Percentiles rank a stretch among this genome's conserved stretches.
Conservation (phyloP, 805 yeast species). For the Myxozyma sirexii region DNA sequence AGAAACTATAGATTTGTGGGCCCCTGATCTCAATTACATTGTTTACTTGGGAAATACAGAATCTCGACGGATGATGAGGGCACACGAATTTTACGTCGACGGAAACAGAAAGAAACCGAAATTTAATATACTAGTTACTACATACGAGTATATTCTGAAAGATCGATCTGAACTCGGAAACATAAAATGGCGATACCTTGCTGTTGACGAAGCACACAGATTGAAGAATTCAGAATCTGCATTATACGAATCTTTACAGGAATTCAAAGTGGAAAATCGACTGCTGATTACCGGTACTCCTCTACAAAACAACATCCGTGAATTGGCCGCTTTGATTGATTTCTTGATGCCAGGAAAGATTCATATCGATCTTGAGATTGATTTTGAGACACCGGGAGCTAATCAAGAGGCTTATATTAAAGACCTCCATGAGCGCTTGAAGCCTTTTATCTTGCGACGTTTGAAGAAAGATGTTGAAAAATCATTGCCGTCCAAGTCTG, state of each 20-base stretch:
- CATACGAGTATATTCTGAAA: slow-evolving; percentile 93
- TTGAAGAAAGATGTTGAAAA: slow-evolving; percentile 97
- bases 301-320: slow-evolving; percentile 91
- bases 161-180: slow-evolving; percentile 79
- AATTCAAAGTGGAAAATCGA: slow-evolving; percentile 81
- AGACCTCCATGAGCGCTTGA: slow-evolving; percentile 77
- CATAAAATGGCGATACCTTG: slow-evolving; percentile 92
- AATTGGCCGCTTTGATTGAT: slow-evolving; percentile 90
- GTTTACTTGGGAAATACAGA: slow-evolving; percentile 90
- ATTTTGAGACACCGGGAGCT: slow-evolving; percentile 84
- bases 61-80: slow-evolving; percentile 79
- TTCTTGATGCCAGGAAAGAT: slow-evolving; percentile 96
- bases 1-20: slow-evolving; percentile 96
- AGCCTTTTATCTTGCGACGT: slow-evolving; percentile 90
- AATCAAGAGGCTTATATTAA: slow-evolving; percentile 88
- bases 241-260: slow-evolving; percentile 80
- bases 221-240: slow-evolving; percentile 93
- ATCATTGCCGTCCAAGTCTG: slow-evolving; percentile 93
- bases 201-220: slow-evolving; percentile 98
- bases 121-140: slow-evolving; percentile 88
- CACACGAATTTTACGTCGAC: slow-evolving; percentile 73
- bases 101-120: slow-evolving; percentile 69
- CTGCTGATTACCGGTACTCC: slow-evolving; percentile 97
- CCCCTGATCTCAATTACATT: slow-evolving; percentile 92
- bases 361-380: slow-evolving; percentile 89